Base-by-base conservation (phyloP, 805 yeast genomes). In the Yarrowia hollandica region DNA sequence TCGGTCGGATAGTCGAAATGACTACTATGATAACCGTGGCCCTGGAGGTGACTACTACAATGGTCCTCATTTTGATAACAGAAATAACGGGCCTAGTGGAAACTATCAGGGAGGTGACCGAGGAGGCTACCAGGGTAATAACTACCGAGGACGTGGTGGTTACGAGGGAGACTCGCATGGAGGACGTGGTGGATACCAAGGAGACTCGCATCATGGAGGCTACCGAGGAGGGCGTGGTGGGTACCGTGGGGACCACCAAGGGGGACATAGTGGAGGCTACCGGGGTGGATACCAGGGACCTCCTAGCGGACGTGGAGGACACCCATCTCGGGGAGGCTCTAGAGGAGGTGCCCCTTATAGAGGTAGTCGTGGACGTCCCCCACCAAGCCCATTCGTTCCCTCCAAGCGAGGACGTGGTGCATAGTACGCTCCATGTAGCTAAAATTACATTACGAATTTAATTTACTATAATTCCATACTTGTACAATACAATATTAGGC, bases 331-430 rank as follows among this genome's bases (percentile, higher is more conserved):
- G 9, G 48, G 48, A 26, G 48, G 33, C 7, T 19, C 33, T 4
- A 7, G 48, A 41, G 48, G 48, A 18, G 33, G 33, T 6, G 48
- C 48, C 26, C 48, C 48, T 16, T 26, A 26, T 14, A 11, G 54
- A 30, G 54, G 54, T 16, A 26, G 48, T 19, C 54, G 37, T 2
- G 37, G 54, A 7, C 33, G 35, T 4, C 37, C 54, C 2, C 54
- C 37, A 9, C 28, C 54, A n/a, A 44, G 54, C 26, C 21, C 30
- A 30, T 44, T 44, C 25, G 37, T 44, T 44, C 54, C 54, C 21
- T 30, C 54, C 11, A 44, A 44, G 8, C 10, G 52, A 19, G 52
- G 35, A 7, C 8, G 35, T 7, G 35, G 52, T 33, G 37, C 18
- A 15, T 33, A n/a, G 18, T 8, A 33, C n/a, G 18, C 7, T 4